phyloP scores from a whole-genome alignment of 352 stramenopile species.

The Pythium aristosporum region DNA sequence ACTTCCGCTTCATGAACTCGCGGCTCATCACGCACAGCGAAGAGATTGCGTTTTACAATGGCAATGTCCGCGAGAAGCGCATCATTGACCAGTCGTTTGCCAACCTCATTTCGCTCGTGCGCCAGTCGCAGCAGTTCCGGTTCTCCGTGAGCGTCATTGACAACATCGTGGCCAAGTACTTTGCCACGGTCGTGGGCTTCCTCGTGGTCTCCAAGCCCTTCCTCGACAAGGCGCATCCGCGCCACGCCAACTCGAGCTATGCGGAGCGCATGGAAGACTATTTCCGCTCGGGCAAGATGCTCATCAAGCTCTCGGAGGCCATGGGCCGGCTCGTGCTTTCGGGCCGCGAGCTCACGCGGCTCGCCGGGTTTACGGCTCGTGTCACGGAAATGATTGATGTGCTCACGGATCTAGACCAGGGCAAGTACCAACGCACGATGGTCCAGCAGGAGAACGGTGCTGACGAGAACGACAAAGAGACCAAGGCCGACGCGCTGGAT shows the following conservation, averaged over 20 bases:
- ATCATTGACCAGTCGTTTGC: slow-evolving; percentile 76
- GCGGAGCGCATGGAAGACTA: slow-evolving; percentile 84
- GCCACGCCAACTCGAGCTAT: slow-evolving; percentile 60
- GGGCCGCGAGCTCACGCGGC: slow-evolving; percentile 76
- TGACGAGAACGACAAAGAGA: slow-evolving; percentile 25
- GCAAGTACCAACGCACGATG: slow-evolving; percentile 78
- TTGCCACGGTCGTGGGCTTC: slow-evolving; percentile 84
- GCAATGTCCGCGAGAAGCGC: slow-evolving; percentile 80
- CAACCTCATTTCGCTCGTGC: slow-evolving; percentile 59
- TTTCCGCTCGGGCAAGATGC: slow-evolving; percentile 83
- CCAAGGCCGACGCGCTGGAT: slow-evolving; percentile 47
- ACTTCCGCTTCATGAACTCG: slow-evolving; percentile 88
- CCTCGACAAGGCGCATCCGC: slow-evolving; percentile 52
- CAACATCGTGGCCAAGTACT: slow-evolving; percentile 87
- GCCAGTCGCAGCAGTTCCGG: slow-evolving; percentile 81
- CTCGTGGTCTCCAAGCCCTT: slow-evolving; percentile 75
- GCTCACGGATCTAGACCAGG: slow-evolving; percentile 57
- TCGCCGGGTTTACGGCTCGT: slow-evolving; percentile 77
- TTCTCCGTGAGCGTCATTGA: slow-evolving; percentile 83
- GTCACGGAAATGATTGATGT: slow-evolving; percentile 84
- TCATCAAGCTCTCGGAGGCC: slow-evolving; percentile 83
- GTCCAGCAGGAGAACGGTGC: slow-evolving; percentile 35
- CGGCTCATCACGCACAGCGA: slow-evolving; percentile 87
- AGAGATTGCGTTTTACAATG: slow-evolving; percentile 91
- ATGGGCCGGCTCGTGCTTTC: slow-evolving; percentile 86